phyloP scores from a whole-genome alignment of 352 stramenopile genomes.

The Globisporangium echinulatum region DNA sequence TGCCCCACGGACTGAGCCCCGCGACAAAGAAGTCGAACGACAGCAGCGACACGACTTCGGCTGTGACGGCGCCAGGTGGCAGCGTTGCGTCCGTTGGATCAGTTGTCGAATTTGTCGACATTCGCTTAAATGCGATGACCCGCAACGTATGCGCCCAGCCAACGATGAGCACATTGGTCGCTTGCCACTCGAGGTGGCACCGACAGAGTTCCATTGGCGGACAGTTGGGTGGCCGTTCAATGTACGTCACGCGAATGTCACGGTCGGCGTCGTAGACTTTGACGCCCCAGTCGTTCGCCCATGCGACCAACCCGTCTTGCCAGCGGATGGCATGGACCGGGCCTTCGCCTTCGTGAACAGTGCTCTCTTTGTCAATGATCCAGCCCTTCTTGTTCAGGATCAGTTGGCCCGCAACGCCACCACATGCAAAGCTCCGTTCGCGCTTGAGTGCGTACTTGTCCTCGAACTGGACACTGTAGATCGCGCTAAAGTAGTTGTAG shows the following conservation, averaged over 20 bases:
- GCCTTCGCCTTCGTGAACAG: slow-evolving; percentile 76
- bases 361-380: slow-evolving; percentile 86
- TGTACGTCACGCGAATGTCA: slow-evolving; percentile 76
- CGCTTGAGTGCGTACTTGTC: slow-evolving; percentile 74
- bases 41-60: slow-evolving; percentile 64
- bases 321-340: slow-evolving; percentile 79
- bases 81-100: slow-evolving; percentile 14
- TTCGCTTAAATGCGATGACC: slow-evolving; percentile 65
- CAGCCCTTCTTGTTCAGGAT: slow-evolving; percentile 84
- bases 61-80: slow-evolving; percentile 29
- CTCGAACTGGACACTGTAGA: slow-evolving; percentile 79
- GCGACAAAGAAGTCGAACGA: slow-evolving; percentile 84
- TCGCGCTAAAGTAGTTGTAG: slow-evolving; percentile 84
- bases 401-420: slow-evolving; percentile 69
- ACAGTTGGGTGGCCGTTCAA: slow-evolving; percentile 72
- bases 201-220: slow-evolving; percentile 79
- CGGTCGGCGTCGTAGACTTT: slow-evolving; percentile 78
- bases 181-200: slow-evolving; percentile 76
- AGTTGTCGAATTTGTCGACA: slow-evolving; percentile 27
- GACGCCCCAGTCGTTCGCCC: slow-evolving; percentile 84
- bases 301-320: slow-evolving; percentile 69
- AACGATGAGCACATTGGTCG: slow-evolving; percentile 47
- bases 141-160: slow-evolving; percentile 73
- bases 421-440: slow-evolving; percentile 77
- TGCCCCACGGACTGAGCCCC: slow-evolving; percentile 61